Conservation (phyloP, 148 eudicot genomes). For the Salicornia ramosissima region DNA sequence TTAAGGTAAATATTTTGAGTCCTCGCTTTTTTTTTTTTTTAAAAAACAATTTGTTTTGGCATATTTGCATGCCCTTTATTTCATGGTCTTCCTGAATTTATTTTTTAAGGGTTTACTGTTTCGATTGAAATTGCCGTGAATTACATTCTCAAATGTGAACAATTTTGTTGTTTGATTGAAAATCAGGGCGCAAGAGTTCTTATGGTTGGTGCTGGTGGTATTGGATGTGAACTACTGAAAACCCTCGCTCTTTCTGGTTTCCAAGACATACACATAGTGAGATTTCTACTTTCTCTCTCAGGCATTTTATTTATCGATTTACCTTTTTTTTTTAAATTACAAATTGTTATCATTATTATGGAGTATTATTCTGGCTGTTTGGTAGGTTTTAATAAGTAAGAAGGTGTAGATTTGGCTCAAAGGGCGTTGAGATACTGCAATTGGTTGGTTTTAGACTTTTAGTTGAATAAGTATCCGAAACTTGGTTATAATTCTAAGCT, state of each 20-base stretch:
- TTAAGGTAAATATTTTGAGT: slow-evolving; percentile 41
- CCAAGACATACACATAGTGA: slow-evolving; percentile 76
- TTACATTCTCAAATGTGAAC: not conserved
- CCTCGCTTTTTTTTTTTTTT: not conserved
- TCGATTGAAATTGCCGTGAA: not conserved
- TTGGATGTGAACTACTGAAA: slow-evolving; percentile 96
- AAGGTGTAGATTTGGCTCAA: slow-evolving; percentile 4
- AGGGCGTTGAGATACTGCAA: not conserved
- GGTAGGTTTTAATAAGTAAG: not conserved
- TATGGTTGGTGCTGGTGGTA: slow-evolving; percentile 99
- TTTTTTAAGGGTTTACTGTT: not conserved
- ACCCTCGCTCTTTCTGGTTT: slow-evolving; percentile 94
- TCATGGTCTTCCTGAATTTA: not conserved
- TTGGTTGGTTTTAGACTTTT: not conserved
- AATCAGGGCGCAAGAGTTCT: slow-evolving; percentile 78
- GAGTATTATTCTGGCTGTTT: not conserved
- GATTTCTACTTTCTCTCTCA: slow-evolving; percentile 13
- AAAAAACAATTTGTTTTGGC: too few relatives aligned
- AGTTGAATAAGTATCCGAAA: not conserved
- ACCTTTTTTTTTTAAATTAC: not conserved
- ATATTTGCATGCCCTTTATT: slow-evolving; percentile 9
- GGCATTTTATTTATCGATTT: not conserved
- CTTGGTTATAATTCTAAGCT: not conserved
- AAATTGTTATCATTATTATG: not conserved
- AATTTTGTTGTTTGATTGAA: not conserved